Evolutionary conservation across 2,329 filamentous ascomycete species (phyloP).

Genomic region (Colletotrichum sp.): DNA sequence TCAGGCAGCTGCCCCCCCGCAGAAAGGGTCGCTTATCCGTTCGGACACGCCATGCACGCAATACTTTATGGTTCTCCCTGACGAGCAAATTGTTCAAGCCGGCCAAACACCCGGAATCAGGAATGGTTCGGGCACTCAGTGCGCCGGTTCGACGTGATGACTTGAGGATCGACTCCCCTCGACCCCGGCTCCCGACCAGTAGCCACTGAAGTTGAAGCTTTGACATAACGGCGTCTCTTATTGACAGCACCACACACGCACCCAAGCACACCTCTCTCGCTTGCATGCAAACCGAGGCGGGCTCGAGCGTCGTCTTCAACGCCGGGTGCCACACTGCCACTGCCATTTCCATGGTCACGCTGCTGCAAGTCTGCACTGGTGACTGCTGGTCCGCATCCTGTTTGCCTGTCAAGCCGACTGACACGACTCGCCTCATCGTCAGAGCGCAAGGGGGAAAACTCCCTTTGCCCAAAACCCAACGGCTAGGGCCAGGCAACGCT

Average conservation of each 20-base stretch:
- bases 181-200: background rate
- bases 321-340: background rate
- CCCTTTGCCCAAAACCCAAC: background rate
- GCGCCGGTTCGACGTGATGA: background rate
- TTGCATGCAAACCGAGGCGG: background rate
- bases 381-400: background rate
- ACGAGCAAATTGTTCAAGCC: background rate
- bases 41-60: conserved; percentile 4
- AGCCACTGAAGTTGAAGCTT: conserved; percentile 7
- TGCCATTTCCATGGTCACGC: background rate
- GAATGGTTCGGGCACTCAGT: background rate
- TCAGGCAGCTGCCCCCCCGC: background rate
- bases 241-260: conserved; percentile 9
- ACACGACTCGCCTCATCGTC: conserved; percentile 1
- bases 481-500: background rate
- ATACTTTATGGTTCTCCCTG: background rate
- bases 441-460: background rate
- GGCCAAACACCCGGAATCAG: background rate
- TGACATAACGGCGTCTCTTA: conserved; percentile 13
- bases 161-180: background rate
- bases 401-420: background rate
- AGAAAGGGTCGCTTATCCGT: background rate
- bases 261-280: conserved; percentile 4
- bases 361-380: background rate
- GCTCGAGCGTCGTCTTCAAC: conserved; percentile 19